Conservation (phyloP, 1,284 basidiomycete genomes). For the Fomitopsis betulina region DNA sequence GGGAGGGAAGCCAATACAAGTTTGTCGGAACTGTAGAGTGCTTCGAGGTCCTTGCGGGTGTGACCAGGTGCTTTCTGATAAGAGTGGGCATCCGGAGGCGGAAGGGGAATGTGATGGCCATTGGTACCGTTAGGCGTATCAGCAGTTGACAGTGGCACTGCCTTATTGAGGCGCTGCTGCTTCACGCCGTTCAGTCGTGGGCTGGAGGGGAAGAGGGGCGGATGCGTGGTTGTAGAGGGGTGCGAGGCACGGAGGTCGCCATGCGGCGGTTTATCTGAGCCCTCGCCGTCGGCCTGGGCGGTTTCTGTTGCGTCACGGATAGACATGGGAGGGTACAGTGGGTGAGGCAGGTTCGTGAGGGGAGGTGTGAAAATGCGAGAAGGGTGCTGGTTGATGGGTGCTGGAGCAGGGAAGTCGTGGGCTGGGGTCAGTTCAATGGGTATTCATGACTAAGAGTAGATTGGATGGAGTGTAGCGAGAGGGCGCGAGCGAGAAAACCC, state of each 20-base stretch:
- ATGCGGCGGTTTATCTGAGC: slow-evolving; percentile 55
- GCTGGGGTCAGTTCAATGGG: slow-evolving; percentile 27
- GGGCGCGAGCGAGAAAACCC: slow-evolving; percentile 27
- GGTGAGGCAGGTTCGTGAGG: slow-evolving; percentile 10
- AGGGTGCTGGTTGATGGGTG: slow-evolving; percentile 11
- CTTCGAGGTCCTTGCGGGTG: slow-evolving; percentile 42
- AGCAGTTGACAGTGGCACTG: slow-evolving; percentile 9
- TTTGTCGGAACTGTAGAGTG: slow-evolving; percentile 16
- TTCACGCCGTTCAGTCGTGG: slow-evolving; percentile 21
- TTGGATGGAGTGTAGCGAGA: slow-evolving; percentile 18
- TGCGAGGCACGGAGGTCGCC: slow-evolving; percentile 19
- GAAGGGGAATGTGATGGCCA: slow-evolving; percentile 39
- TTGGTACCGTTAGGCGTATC: slow-evolving; percentile 10
- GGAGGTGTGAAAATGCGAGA: slow-evolving; percentile 8
- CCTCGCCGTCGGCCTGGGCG: slow-evolving; percentile 50
- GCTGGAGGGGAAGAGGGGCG: slow-evolving; percentile 11
- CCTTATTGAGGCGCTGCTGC: slow-evolving; percentile 11
- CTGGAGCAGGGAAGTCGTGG: slow-evolving; percentile 15
- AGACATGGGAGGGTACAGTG: slow-evolving; percentile 11
- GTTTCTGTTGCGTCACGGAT: slow-evolving; percentile 32
- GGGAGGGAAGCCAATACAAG: slow-evolving; percentile 20
- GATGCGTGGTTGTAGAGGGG: slow-evolving; percentile 15
- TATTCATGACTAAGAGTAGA: slow-evolving; percentile 28
- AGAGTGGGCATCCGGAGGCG: slow-evolving; percentile 47
- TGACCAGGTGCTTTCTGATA: slow-evolving; percentile 54